Evolutionary conservation across 2,329 filamentous ascomycete genomes (phyloP).

Genomic region (Emmonsiellopsis sp.): DNA sequence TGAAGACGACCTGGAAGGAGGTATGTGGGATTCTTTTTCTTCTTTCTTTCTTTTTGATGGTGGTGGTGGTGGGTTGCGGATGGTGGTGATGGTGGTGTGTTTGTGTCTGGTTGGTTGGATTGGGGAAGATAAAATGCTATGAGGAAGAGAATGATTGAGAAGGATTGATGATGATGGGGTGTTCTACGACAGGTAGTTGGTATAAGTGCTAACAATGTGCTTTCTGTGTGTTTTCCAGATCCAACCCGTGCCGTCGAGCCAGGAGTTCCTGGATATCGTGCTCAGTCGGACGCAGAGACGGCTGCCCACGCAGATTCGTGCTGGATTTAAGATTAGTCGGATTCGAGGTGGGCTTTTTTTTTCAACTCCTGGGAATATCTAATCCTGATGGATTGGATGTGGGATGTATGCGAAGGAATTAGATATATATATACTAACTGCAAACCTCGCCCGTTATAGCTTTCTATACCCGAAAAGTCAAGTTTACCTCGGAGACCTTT

Average conservation of each 20-base stretch:
- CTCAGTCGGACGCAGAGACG: conserved; percentile 87
- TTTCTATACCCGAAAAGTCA: conserved; percentile 97
- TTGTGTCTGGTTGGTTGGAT: too few species aligned
- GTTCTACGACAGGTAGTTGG: background rate
- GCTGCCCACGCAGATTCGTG: conserved; percentile 87
- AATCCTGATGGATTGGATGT: background rate
- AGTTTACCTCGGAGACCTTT: conserved; percentile 96
- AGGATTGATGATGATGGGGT: background rate
- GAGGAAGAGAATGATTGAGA: background rate
- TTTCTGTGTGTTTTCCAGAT: conserved; percentile 39
- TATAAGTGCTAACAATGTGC: background rate
- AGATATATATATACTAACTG: background rate
- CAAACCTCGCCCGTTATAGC: conserved; percentile 40
- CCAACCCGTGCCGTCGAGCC: conserved; percentile 77
- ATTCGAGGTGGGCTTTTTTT: conserved; percentile 51
- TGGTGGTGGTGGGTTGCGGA: conserved; percentile 4
- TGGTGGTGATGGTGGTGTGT: background rate
- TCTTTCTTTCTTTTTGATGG: conserved; percentile 22
- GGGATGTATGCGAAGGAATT: background rate
- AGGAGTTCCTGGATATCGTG: conserved; percentile 97
- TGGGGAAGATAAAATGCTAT: too few species aligned
- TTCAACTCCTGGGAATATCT: background rate
- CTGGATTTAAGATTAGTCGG: conserved; percentile 91
- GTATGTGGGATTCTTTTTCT: conserved; percentile 20
- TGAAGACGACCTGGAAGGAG: conserved; percentile 55